These are phyloP conservation scores for Cudoniella acicularis DNA, from an alignment of 495 filamentous ascomycete species.

Conservation along the genomic window DNA sequence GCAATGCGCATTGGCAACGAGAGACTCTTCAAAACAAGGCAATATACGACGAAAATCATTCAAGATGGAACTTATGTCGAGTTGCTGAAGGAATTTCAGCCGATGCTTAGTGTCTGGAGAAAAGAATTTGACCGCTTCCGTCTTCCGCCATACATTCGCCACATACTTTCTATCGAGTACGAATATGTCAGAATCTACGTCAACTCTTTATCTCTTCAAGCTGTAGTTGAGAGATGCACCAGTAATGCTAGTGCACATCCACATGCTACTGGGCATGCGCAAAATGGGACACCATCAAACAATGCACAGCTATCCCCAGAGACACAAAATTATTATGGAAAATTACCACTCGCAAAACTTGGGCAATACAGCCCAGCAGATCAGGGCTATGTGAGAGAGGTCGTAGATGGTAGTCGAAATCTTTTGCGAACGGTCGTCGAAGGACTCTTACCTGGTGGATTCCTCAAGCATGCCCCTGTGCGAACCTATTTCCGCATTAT, in stretches of 20 bases:
- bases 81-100: conserved; percentile 75
- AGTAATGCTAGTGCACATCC: conserved; percentile 55
- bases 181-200: conserved; percentile 88
- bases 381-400: conserved; percentile 79
- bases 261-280: conserved; percentile 23
- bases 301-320: conserved; percentile 43
- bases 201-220: conserved; percentile 90
- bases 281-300: background rate
- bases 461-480: conserved; percentile 88
- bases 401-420: conserved; percentile 81
- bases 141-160: conserved; percentile 70
- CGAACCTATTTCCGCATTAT: conserved; percentile 93
- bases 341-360: conserved; percentile 50
- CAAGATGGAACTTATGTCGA: conserved; percentile 76
- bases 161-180: conserved; percentile 86
- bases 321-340: conserved; percentile 54
- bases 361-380: conserved; percentile 56
- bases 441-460: conserved; percentile 73
- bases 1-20: conserved; percentile 87
- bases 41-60: conserved; percentile 82
- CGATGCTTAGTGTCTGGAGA: conserved; percentile 70
- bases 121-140: conserved; percentile 66
- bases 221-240: conserved; percentile 89
- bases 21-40: conserved; percentile 74
- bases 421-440: conserved; percentile 81